Percentiles rank a stretch among this genome's conserved stretches.
Conservation (phyloP, 176 grass and related monocot genomes). For the Zea luxurians region DNA sequence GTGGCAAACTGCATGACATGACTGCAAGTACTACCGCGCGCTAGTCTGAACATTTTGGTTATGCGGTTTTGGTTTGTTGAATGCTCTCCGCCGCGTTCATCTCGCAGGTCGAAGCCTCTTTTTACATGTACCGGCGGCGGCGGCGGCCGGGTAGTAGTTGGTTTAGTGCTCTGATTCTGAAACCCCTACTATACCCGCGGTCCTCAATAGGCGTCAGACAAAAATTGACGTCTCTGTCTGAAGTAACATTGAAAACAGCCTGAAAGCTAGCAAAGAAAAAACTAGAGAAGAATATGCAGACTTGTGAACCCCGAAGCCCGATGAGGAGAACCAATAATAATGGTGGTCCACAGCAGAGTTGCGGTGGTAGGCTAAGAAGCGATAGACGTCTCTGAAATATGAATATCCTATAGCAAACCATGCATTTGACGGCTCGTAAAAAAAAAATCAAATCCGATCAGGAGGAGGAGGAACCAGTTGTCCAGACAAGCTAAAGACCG, state of each 20-base stretch:
- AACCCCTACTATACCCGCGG: background rate
- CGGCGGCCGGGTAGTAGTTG: background rate
- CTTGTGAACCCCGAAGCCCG: background rate
- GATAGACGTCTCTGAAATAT: slow-evolving; percentile 12
- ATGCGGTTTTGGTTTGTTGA: background rate
- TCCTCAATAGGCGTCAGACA: background rate
- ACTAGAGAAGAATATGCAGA: background rate
- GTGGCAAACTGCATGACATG: no score
- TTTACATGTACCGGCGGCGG: background rate
- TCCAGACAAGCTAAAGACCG: background rate
- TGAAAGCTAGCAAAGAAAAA: background rate
- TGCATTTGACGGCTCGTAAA: background rate
- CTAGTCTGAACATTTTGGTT: background rate
- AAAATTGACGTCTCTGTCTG: background rate
- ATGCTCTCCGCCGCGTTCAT: background rate
- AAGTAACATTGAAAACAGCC: background rate
- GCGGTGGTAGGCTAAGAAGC: no score
- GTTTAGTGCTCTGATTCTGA: background rate
- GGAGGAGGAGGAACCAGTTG: background rate
- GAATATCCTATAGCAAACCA: slow-evolving; percentile 12
- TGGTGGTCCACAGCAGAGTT: no score
- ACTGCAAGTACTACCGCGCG: background rate
- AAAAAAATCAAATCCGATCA: background rate
- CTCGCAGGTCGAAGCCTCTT: background rate
- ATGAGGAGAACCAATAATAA: background rate